Evolutionary conservation across 805 yeast species (phyloP).

Genomic region (Metschnikowia continentalis): DNA sequence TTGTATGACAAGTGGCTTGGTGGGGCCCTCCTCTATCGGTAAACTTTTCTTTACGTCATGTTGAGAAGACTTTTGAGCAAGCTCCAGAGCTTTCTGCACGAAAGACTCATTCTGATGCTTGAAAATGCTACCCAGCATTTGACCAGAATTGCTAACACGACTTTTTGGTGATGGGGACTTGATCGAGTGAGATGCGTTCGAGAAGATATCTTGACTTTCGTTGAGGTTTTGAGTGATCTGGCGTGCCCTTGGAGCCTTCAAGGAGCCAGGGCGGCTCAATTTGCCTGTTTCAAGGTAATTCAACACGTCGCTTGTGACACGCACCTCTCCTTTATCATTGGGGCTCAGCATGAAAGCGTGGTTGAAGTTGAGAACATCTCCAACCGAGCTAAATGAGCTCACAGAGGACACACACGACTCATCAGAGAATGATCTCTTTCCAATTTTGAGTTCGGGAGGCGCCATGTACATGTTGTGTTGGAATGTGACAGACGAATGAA

Average conservation of each 20-base stretch:
- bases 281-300: slow-evolving; percentile 4
- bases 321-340: slow-evolving; percentile 10
- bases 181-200: background rate
- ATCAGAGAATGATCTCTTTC: slow-evolving; percentile 31
- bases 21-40: background rate
- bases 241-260: background rate
- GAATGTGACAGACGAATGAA: slow-evolving; percentile 6
- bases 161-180: background rate
- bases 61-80: background rate
- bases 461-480: slow-evolving; percentile 15
- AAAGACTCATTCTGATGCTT: background rate
- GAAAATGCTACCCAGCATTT: background rate
- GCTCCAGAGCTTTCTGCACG: background rate
- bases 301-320: slow-evolving; percentile 9
- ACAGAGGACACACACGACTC: slow-evolving; percentile 37
- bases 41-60: background rate
- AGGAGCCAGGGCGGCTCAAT: slow-evolving; percentile 3
- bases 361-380: slow-evolving; percentile 20
- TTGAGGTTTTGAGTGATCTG: background rate
- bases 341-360: slow-evolving; percentile 15
- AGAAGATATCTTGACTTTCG: background rate
- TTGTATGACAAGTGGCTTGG: background rate
- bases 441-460: slow-evolving; percentile 9
- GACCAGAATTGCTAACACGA: too few species aligned
- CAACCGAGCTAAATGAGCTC: slow-evolving; percentile 34